phyloP scores from a whole-genome alignment of 202 grass and related monocot genomes.

The Miscanthus sacchariflorus region DNA sequence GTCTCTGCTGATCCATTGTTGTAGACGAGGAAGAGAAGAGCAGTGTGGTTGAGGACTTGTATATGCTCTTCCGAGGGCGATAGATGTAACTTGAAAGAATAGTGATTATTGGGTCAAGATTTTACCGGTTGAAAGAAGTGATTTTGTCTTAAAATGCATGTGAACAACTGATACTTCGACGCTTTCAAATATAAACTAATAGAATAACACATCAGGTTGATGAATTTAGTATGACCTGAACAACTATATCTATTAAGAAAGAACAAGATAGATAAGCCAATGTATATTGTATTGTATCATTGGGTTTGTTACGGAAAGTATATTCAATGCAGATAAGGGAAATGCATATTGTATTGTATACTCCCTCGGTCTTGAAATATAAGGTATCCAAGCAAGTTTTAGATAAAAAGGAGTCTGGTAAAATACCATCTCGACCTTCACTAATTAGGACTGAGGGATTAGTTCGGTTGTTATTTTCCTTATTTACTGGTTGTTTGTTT shows the following conservation, averaged over 20 bases:
- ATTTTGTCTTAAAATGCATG: neutral
- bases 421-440: too few species aligned
- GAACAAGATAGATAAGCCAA: neutral
- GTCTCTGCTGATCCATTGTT: neutral
- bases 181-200: neutral
- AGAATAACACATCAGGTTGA: neutral
- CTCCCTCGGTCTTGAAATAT: too few species aligned
- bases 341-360: too few species aligned
- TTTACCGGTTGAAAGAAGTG: neutral
- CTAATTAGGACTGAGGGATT: too few species aligned
- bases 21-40: neutral
- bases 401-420: too few species aligned
- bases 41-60: neutral
- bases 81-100: neutral
- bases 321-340: too few species aligned
- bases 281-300: neutral
- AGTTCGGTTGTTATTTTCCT: too few species aligned
- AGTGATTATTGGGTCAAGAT: neutral
- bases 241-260: neutral
- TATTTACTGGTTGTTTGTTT: too few species aligned
- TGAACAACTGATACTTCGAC: neutral
- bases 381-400: too few species aligned
- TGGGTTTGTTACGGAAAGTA: too few species aligned
- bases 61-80: neutral
- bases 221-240: too few species aligned